phyloP scores from a whole-genome alignment of 2,329 filamentous ascomycete genomes.

The Ceratocystis ficicola region DNA sequence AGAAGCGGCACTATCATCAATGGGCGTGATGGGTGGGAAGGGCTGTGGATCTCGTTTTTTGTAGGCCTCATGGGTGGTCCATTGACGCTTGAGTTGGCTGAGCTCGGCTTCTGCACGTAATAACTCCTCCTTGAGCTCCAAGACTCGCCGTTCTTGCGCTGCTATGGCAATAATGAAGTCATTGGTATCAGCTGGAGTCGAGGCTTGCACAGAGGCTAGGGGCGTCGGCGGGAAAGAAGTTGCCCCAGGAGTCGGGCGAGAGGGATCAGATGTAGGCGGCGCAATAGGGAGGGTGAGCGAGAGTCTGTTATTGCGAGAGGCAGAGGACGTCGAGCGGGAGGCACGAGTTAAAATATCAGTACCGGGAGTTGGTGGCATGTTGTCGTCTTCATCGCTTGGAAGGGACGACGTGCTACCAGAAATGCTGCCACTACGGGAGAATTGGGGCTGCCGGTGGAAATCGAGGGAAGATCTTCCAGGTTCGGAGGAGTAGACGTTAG shows the following conservation, averaged over 20 bases:
- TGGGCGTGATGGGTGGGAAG: slow-evolving; percentile 23
- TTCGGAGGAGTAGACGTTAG: slow-evolving; percentile 19
- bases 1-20: slow-evolving; percentile 30
- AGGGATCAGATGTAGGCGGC: slow-evolving; percentile 40
- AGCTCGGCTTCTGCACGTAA: slow-evolving; percentile 68
- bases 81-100: slow-evolving; percentile 66
- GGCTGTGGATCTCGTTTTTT: slow-evolving; percentile 56
- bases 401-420: slow-evolving; percentile 21
- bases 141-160: slow-evolving; percentile 76
- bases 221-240: slow-evolving; percentile 32
- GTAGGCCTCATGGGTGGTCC: slow-evolving; percentile 62
- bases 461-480: slow-evolving; percentile 15
- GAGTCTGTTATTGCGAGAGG: slow-evolving; percentile 45
- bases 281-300: slow-evolving; percentile 52
- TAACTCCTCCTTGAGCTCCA: slow-evolving; percentile 88
- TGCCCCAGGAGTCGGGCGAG: slow-evolving; percentile 36
- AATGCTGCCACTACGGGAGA: slow-evolving; percentile 20
- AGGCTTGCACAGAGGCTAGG: slow-evolving; percentile 35
- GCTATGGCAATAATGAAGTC: slow-evolving; percentile 81
- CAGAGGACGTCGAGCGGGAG: slow-evolving; percentile 41
- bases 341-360: slow-evolving; percentile 36
- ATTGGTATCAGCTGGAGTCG: slow-evolving; percentile 40
- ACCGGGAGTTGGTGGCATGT: slow-evolving; percentile 31
- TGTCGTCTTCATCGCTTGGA: slow-evolving; percentile 25
- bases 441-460: slow-evolving; percentile 16